Evolutionary conservation across 1,284 basidiomycete species (phyloP), one percentile per base, ranked within the genome.

Genomic region (Tilletia caries): DNA sequence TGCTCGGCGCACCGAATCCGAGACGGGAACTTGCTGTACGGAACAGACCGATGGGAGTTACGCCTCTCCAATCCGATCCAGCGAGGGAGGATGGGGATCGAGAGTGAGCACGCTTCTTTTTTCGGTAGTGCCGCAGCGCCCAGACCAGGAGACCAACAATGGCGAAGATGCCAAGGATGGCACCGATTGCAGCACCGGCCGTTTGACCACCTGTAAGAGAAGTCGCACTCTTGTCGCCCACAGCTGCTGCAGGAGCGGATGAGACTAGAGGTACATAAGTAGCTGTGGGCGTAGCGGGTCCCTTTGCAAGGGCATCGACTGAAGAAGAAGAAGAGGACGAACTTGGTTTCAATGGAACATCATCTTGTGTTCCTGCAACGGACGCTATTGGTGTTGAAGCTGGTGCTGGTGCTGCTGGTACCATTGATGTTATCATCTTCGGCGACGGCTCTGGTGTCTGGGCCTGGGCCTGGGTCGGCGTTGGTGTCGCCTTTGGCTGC

Each of bases 121-220:
- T 27, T 8, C 29, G 23, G 4, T 60, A 60, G 10, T 33, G 23
- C 32, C 54, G 23, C 15, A 15, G 15, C 8, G 54, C 54, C 54
- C 54, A 60, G 54, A 32, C 54, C 25, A 60, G 54, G 27, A 60
- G 54, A 18, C n/a, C 54, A 27, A 32, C 54, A 32, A 60, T 60
- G 8, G 29, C 54, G 29, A 60, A 60, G 29, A 60, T 60, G 54
- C 54, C 54, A 12, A 60, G 27, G 54, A 60, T 60, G 54, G 54
- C 29, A 33, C 54, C 54, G 27, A 60, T 60, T 18, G 54, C 54
- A 5, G 54, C 54, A 2, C 54, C 54, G 2, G 54, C 54, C 29
- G 54, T 32, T 32, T 60, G 54, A 12, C 54, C 54, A 25, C 25
- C 29, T 8, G 54, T 27, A 10, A 60, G 29, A 8, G 54, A 60